Conservation (phyloP, 345 rosid species). For the Draba incana region DNA sequence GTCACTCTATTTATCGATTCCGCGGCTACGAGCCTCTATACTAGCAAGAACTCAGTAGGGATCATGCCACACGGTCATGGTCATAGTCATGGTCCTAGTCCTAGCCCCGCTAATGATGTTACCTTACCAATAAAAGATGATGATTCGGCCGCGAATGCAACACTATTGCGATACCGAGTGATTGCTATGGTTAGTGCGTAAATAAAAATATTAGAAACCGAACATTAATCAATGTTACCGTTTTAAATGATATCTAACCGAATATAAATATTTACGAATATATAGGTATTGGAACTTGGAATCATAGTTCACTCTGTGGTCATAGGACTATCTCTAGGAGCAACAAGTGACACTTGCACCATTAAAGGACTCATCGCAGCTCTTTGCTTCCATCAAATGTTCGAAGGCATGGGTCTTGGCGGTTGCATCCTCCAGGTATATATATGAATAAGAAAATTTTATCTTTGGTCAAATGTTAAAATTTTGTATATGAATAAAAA, state of each 20-base stretch:
- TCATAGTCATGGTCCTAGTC: constrained; percentile 43
- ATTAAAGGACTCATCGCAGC: constrained; percentile 78
- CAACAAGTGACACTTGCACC: constrained; percentile 69
- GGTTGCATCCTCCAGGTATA: constrained; percentile 81
- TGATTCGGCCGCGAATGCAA: constrained; percentile 21
- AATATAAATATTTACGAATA: background rate
- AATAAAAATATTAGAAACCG: background rate
- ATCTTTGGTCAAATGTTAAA: background rate
- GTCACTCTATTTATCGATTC: constrained; percentile 69
- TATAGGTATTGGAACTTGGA: constrained; percentile 68
- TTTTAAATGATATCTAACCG: background rate
- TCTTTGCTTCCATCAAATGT: constrained; percentile 89
- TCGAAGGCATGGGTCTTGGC: constrained; percentile 89
- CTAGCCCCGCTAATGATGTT: constrained; percentile 21
- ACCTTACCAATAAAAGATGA: constrained; percentile 36
- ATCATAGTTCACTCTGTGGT: constrained; percentile 81
- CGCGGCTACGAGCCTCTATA: constrained; percentile 58
- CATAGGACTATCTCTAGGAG: constrained; percentile 72
- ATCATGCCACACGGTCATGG: constrained; percentile 43
- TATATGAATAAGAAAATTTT: background rate
- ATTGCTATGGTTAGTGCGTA: constrained; percentile 60
- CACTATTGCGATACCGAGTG: constrained; percentile 61
- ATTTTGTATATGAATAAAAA: background rate
- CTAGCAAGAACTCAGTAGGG: constrained; percentile 39
- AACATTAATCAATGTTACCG: background rate